Evolutionary conservation across 108 stramenopile species (phyloP), one percentile per base, ranked within the genome.

Genomic region (Cyclotella cryptica): DNA sequence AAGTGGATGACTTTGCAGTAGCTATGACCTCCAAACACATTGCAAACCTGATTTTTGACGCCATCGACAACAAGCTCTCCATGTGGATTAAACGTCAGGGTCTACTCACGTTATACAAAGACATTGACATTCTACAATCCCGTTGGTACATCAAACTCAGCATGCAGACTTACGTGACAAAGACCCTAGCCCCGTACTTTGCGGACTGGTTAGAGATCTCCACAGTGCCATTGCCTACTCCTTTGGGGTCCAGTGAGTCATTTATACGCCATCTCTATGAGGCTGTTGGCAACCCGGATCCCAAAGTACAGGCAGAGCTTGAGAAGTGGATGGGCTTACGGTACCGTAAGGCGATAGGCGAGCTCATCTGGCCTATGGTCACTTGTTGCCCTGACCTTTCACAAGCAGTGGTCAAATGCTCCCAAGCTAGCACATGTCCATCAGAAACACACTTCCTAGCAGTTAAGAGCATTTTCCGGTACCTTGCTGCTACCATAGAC

Each of bases 321-420:
- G 51, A 58, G 27, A 28, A 58, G 26, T 0, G 24, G 26, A 58
- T 58, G 26, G 27, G 27, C 4, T 26, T 28, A 35, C 1, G 22
- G 26, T 58, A 26, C 57, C 22, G 57, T 24, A 58, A 28, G 3
- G 57, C 57, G 10, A 58, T 58, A 1, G 57, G 57, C 2, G 19
- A 58, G 27, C 26, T 58, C 19, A 58, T 28, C 22, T 58, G 27
- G 26, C 26, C 57, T 3, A 26, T 58, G 57, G 57, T 58, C 57
- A 58, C 57, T 3, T 58, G 57, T 24, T 1, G 47, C 9, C 47
- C n/a, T 49, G 47, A 49, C 9, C 47, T 49, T 3, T 49, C 47
- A 49, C 47, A 58, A 5, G 57, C 57, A 1, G 27, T 28, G 26
- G 57, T 58, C 3, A 26, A 58, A 28, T 24, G 26, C 24, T 17